Conservation (phyloP, 805 yeast genomes). For the Lipomyces orientalis region DNA sequence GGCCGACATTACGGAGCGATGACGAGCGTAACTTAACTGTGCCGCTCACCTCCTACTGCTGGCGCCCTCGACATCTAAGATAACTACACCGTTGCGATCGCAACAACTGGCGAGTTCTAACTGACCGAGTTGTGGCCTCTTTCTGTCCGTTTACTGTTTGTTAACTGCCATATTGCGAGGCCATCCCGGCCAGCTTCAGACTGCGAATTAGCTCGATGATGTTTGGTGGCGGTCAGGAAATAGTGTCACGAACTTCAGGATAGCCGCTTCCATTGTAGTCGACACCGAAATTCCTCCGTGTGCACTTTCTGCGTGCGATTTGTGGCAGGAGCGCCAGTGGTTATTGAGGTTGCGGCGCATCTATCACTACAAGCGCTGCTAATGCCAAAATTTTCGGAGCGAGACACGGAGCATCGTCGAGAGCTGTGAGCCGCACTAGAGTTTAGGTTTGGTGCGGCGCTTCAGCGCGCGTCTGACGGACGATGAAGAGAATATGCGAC, state of each 20-base stretch:
- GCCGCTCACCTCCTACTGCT: not conserved
- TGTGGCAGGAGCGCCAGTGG: not conserved
- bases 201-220: not conserved
- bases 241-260: not conserved
- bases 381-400: not conserved
- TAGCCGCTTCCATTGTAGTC: not conserved
- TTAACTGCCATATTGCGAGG: not conserved
- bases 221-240: not conserved
- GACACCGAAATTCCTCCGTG: conserved; percentile 2
- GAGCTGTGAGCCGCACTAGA: not conserved
- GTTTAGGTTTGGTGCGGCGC: too few species aligned
- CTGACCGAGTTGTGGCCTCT: not conserved
- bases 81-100: not conserved
- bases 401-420: not conserved
- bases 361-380: not conserved
- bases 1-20: not conserved
- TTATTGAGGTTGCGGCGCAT: not conserved
- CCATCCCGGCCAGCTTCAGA: not conserved
- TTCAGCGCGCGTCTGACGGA: too few species aligned
- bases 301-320: not conserved
- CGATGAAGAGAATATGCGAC: too few species aligned
- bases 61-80: not conserved
- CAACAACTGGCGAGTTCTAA: not conserved
- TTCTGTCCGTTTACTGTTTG: not conserved
- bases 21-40: not conserved